Conservation (phyloP, 208 protist genomes). For the Trypanosomatidae sp. region DNA sequence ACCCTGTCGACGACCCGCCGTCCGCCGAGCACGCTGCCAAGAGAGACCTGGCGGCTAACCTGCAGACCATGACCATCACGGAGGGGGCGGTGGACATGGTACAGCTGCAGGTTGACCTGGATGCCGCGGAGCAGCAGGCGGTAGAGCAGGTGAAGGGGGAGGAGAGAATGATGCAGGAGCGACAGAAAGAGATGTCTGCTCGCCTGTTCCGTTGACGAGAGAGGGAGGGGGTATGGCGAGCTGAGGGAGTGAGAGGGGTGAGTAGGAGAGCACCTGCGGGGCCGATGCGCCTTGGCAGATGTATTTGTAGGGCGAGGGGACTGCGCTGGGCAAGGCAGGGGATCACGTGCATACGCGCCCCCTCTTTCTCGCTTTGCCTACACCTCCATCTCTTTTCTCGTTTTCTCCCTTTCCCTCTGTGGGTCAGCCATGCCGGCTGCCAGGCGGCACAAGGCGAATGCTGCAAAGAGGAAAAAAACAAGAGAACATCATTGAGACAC, state of each 20-base stretch:
- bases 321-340: neutral
- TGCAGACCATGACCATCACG: conserved; percentile 81
- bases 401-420: neutral
- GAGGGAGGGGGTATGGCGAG: neutral
- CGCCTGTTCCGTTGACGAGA: conserved; percentile 31
- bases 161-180: conserved; percentile 16
- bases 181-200: conserved; percentile 49
- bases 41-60: conserved; percentile 40
- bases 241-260: neutral
- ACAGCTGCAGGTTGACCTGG: conserved; percentile 34
- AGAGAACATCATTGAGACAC: neutral
- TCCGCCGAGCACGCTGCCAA: conserved; percentile 63
- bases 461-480: neutral
- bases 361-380: neutral
- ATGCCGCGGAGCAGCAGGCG: conserved; percentile 29
- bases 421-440: no score
- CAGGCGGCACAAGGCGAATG: neutral
- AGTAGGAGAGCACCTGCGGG: neutral
- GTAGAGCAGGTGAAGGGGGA: conserved; percentile 25
- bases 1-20: conserved; percentile 73
- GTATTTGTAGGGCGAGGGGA: neutral
- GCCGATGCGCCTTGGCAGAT: neutral
- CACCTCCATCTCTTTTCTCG: neutral
- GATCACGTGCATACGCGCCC: neutral
- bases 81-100: conserved; percentile 60